These are phyloP conservation scores for Diaporthe eres DNA, from an alignment of 2,329 filamentous ascomycete genomes.

Conservation along the genomic window DNA sequence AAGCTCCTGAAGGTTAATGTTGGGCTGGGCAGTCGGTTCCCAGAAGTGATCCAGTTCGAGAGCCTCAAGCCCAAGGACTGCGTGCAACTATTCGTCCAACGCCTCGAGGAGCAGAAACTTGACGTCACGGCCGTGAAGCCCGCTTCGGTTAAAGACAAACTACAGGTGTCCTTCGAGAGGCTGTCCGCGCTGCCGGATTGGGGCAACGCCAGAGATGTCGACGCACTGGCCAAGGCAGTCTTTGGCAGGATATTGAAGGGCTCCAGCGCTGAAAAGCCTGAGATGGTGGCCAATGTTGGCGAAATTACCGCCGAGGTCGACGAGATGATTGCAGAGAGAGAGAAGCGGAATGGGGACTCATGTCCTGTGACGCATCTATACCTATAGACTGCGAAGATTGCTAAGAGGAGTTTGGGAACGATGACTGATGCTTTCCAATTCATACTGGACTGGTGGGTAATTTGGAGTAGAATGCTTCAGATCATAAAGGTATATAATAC, in stretches of 20 bases:
- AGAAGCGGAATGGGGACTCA: slow-evolving; percentile 20
- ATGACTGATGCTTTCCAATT: neutral
- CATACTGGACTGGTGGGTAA: neutral
- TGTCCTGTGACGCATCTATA: slow-evolving; percentile 26
- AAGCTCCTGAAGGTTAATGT: slow-evolving; percentile 72
- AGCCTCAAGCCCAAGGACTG: slow-evolving; percentile 60
- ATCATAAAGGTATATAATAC: neutral
- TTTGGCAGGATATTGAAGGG: slow-evolving; percentile 31
- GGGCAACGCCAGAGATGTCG: slow-evolving; percentile 31
- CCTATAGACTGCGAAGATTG: slow-evolving; percentile 3
- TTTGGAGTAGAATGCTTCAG: neutral
- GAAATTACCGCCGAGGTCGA: slow-evolving; percentile 11
- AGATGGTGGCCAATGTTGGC: slow-evolving; percentile 2
- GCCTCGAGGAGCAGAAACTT: slow-evolving; percentile 48
- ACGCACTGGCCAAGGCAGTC: slow-evolving; percentile 11
- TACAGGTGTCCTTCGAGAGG: slow-evolving; percentile 47
- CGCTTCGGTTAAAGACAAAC: slow-evolving; percentile 44
- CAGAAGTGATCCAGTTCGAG: slow-evolving; percentile 71
- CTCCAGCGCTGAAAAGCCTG: slow-evolving; percentile 26
- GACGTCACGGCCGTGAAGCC: neutral
- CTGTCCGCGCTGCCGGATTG: slow-evolving; percentile 19
- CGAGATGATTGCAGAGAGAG: slow-evolving; percentile 32
- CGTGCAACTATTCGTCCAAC: slow-evolving; percentile 56
- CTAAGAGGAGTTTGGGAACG: neutral
- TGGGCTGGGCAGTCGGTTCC: slow-evolving; percentile 76